Percentiles rank a stretch among this genome's conserved stretches.
Conservation (phyloP, 495 filamentous ascomycete genomes). For the Daldinia loculata region DNA sequence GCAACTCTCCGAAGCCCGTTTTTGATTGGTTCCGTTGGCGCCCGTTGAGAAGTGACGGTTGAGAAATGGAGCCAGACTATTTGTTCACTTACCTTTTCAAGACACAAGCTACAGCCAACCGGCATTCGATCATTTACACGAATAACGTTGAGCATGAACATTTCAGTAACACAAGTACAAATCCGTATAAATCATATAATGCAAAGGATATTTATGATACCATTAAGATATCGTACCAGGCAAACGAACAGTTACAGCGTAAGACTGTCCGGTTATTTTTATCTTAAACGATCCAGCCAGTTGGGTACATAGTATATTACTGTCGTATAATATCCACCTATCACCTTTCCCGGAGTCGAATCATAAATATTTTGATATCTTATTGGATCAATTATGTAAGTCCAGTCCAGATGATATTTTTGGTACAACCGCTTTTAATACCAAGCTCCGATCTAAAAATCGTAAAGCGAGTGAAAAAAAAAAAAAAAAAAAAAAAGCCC, state of each 20-base stretch:
- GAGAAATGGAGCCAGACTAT: slow-evolving; percentile 29
- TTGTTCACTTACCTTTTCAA: slow-evolving; percentile 20
- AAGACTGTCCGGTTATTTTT: slow-evolving; percentile 22
- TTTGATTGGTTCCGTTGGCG: slow-evolving; percentile 56
- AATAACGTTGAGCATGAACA: slow-evolving; percentile 17
- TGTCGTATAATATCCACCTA: slow-evolving; percentile 15
- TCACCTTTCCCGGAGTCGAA: neutral
- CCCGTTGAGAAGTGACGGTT: slow-evolving; percentile 51
- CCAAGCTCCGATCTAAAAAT: neutral
- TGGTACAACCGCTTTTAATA: neutral
- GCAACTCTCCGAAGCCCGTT: slow-evolving; percentile 7
- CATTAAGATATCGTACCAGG: neutral
- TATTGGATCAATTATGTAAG: neutral
- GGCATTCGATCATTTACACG: slow-evolving; percentile 1
- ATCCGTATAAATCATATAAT: neutral
- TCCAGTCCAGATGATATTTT: neutral
- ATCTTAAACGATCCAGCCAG: slow-evolving; percentile 24
- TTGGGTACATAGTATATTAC: slow-evolving; percentile 35
- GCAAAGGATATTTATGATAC: neutral
- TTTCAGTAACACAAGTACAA: neutral
- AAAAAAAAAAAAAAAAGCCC: neutral
- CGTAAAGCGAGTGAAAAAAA: neutral
- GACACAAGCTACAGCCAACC: slow-evolving; percentile 13
- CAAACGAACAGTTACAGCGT: neutral
- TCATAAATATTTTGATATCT: neutral